Evolutionary conservation across 768 basidiomycete genomes (phyloP).

Genomic region (Boletus rubropictus): DNA sequence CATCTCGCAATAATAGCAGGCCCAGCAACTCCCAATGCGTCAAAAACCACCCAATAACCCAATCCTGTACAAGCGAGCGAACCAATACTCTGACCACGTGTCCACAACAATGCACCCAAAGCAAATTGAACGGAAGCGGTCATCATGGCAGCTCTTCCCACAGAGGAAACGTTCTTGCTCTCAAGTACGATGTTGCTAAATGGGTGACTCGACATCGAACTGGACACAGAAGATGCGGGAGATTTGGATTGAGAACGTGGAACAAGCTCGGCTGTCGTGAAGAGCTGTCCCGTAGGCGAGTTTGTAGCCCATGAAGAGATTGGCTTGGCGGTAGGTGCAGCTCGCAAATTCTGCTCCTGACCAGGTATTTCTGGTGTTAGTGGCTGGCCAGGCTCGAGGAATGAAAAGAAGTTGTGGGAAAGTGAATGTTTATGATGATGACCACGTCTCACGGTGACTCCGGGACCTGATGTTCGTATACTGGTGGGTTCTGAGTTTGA

Average conservation of each 20-base stretch:
- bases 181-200: background rate
- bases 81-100: conserved; percentile 80
- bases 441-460: conserved; percentile 42
- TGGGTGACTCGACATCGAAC: conserved; percentile 4
- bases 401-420: conserved; percentile 94
- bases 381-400: conserved; percentile 68
- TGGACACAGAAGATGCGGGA: conserved; percentile 13
- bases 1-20: conserved; percentile 30
- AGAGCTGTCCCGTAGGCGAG: conserved; percentile 24
- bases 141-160: conserved; percentile 19
- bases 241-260: conserved; percentile 24
- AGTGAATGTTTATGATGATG: conserved; percentile 93
- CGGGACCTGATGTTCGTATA: conserved; percentile 12
- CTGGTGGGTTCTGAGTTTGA: conserved; percentile 18
- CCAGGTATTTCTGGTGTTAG: conserved; percentile 5
- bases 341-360: conserved; percentile 39
- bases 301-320: conserved; percentile 65
- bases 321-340: conserved; percentile 55
- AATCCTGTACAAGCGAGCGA: conserved; percentile 84
- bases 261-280: conserved; percentile 8
- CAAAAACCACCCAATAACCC: conserved; percentile 96
- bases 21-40: conserved; percentile 73
- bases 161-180: conserved; percentile 15
- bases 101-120: conserved; percentile 78
- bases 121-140: conserved; percentile 45